Percentiles rank a stretch among this genome's conserved stretches.
Conservation (phyloP, 768 basidiomycete genomes). For the Pleurotus sapidus region DNA sequence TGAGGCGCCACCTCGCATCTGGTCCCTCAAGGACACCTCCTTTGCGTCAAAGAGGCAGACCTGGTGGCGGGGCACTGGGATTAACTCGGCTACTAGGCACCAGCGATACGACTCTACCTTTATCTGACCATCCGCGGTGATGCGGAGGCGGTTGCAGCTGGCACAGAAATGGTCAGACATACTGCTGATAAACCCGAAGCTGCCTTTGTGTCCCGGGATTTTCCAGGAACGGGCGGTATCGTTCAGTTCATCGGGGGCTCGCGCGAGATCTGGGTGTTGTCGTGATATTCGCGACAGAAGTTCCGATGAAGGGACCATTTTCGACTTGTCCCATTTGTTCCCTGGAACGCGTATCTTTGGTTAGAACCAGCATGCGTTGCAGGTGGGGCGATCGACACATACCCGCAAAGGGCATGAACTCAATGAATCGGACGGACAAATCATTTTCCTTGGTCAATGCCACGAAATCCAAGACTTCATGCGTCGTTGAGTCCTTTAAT, state of each 20-base stretch:
- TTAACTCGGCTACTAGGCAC: too few species aligned
- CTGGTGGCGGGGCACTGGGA: slow-evolving; percentile 30
- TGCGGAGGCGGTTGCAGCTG: slow-evolving; percentile 77
- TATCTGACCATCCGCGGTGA: slow-evolving; percentile 90
- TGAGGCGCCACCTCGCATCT: slow-evolving; percentile 60
- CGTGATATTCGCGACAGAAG: slow-evolving; percentile 50
- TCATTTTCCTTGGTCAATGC: slow-evolving; percentile 63
- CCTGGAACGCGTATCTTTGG: slow-evolving; percentile 37
- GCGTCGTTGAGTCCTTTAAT: slow-evolving; percentile 77
- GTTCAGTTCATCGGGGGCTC: slow-evolving; percentile 64
- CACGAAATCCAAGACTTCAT: slow-evolving; percentile 79
- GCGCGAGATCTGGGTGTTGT: slow-evolving; percentile 47
- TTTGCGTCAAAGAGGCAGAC: slow-evolving; percentile 87
- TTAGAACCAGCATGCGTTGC: not conserved
- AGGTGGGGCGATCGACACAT: slow-evolving; percentile 10
- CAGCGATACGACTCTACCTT: slow-evolving; percentile 45
- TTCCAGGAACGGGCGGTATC: slow-evolving; percentile 82
- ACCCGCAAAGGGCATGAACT: slow-evolving; percentile 95
- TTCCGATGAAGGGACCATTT: slow-evolving; percentile 77
- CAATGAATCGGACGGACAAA: slow-evolving; percentile 82
- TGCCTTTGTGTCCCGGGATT: slow-evolving; percentile 68
- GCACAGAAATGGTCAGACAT: slow-evolving; percentile 94
- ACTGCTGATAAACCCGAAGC: slow-evolving; percentile 86
- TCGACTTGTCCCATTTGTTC: slow-evolving; percentile 80
- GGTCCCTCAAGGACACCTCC: slow-evolving; percentile 78